These are phyloP conservation scores for Vararia minispora DNA, from an alignment of 768 basidiomycete species.

Conservation along the genomic window DNA sequence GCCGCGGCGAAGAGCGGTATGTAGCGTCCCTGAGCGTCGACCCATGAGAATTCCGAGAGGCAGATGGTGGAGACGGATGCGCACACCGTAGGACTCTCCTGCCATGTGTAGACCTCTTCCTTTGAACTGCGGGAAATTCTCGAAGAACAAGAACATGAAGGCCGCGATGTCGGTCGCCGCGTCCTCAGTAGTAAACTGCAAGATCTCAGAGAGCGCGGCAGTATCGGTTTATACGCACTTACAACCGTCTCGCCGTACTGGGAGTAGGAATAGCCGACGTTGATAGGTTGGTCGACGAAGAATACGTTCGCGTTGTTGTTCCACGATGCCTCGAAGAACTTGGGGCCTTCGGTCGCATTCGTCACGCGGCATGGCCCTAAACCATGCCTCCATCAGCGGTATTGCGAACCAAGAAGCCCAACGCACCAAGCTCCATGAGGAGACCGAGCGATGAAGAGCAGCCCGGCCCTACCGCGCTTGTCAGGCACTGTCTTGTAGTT, in stretches of 20 bases:
- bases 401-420: too few relatives aligned
- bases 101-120: constrained; percentile 61
- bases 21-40: constrained; percentile 43
- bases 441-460: constrained; percentile 23
- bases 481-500: too few relatives aligned
- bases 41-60: not conserved
- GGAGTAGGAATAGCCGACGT: constrained; percentile 63
- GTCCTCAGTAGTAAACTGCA: constrained; percentile 73
- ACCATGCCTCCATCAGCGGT: too few relatives aligned
- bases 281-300: constrained; percentile 37
- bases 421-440: constrained; percentile 44
- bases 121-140: constrained; percentile 62
- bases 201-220: too few relatives aligned
- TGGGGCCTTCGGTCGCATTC: constrained; percentile 33
- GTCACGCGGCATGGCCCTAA: constrained; percentile 58
- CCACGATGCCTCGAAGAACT: constrained; percentile 52
- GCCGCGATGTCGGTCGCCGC: constrained; percentile 68
- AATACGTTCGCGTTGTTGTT: constrained; percentile 52
- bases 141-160: constrained; percentile 71
- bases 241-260: constrained; percentile 58
- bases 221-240: too few relatives aligned
- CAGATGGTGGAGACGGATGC: constrained; percentile 16
- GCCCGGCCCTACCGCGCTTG: too few relatives aligned
- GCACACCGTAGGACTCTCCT: constrained; percentile 64
- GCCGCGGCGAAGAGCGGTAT: constrained; percentile 72